phyloP scores from a whole-genome alignment of 768 basidiomycete genomes.

The Nidula microcarpa region DNA sequence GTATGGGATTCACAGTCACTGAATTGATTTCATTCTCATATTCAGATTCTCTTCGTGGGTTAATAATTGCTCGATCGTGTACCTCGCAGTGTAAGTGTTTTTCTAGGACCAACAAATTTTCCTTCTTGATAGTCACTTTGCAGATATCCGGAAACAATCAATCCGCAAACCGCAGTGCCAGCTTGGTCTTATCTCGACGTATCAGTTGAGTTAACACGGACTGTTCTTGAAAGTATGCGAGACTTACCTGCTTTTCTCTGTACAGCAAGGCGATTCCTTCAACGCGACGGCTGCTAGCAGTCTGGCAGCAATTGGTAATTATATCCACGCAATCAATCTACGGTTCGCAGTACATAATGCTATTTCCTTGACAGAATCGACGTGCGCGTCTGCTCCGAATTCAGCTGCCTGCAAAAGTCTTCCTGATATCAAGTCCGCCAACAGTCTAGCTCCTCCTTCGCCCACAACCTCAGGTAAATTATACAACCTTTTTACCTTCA shows the following conservation, averaged over 20 bases:
- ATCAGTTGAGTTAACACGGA: not conserved
- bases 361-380: too few species aligned
- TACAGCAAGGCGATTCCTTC: not conserved
- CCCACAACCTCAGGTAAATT: too few species aligned
- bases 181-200: conserved; percentile 4
- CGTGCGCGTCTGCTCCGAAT: too few species aligned
- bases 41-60: conserved; percentile 12
- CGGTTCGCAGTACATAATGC: too few species aligned
- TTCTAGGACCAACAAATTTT: not conserved
- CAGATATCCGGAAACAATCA: not conserved
- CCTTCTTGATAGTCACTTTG: too few species aligned
- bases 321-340: too few species aligned
- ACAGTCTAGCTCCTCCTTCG: too few species aligned
- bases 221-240: not conserved
- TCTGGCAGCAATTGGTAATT: too few species aligned
- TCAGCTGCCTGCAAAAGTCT: too few species aligned
- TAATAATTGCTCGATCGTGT: conserved; percentile 6
- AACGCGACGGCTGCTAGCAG: not conserved
- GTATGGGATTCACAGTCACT: not conserved
- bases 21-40: not conserved
- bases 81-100: not conserved
- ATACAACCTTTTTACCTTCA: too few species aligned
- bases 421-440: too few species aligned
- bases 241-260: not conserved
- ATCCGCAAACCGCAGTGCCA: conserved; percentile 1